phyloP scores from a whole-genome alignment of 1,284 basidiomycete genomes.

The Vanrija sp. region DNA sequence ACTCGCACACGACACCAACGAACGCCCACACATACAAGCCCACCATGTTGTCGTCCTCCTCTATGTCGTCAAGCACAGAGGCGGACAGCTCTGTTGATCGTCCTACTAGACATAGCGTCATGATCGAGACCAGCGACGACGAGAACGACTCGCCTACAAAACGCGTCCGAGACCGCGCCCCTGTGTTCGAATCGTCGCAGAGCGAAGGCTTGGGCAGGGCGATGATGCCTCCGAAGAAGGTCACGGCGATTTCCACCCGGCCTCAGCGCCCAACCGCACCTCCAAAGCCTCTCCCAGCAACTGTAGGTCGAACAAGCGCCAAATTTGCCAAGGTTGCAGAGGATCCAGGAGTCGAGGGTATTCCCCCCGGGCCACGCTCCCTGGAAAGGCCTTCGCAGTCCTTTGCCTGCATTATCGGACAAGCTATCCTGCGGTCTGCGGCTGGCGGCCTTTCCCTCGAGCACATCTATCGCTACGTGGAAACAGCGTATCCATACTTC shows the following conservation, averaged over 20 bases:
- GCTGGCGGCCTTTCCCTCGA: constrained; percentile 83
- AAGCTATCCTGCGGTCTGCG: constrained; percentile 81
- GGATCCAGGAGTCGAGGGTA: constrained; percentile 49
- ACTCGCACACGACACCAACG: constrained; percentile 11
- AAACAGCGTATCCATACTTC: constrained; percentile 87
- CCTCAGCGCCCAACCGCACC: neutral
- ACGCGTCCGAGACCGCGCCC: constrained; percentile 13
- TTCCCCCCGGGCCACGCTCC: constrained; percentile 79
- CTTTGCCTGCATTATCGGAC: constrained; percentile 93
- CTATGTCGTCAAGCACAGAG: constrained; percentile 6
- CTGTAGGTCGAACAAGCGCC: constrained; percentile 30
- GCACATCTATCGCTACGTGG: constrained; percentile 95
- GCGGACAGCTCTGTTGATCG: constrained; percentile 16
- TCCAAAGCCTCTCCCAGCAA: constrained; percentile 1
- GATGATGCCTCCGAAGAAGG: neutral
- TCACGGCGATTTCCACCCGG: neutral
- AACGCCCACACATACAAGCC: constrained; percentile 1
- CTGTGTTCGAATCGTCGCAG: constrained; percentile 3
- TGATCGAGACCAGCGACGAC: constrained; percentile 32
- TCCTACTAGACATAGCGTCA: neutral
- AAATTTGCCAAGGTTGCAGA: constrained; percentile 44
- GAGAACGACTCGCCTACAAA: constrained; percentile 40
- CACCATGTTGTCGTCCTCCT: constrained; percentile 5
- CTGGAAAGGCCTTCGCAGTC: constrained; percentile 73
- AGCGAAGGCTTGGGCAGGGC: neutral